Conservation (phyloP, 257 asterid genomes). For the Dorcoceras hygrometricum region DNA sequence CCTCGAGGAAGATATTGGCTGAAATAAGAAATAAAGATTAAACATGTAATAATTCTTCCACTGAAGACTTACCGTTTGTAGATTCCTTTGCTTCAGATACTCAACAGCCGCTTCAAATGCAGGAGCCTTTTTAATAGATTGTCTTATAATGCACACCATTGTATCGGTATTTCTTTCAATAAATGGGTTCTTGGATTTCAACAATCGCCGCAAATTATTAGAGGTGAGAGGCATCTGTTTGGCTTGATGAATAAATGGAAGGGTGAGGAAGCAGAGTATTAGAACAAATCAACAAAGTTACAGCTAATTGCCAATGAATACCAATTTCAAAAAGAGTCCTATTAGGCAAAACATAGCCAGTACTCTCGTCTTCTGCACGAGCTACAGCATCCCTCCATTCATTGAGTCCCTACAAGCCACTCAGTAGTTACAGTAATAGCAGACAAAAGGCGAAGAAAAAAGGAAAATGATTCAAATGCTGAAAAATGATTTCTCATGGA, state of each 20-base stretch:
- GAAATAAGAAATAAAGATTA: constrained; percentile 11
- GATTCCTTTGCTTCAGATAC: constrained; percentile 54
- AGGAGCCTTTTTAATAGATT: constrained; percentile 70
- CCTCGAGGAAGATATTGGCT: constrained; percentile 2
- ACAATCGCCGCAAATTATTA: constrained; percentile 49
- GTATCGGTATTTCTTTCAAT: constrained; percentile 74
- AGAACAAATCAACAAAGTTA: constrained; percentile 20
- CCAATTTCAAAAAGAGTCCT: constrained; percentile 88
- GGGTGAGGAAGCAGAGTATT: constrained; percentile 16
- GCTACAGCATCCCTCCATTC: constrained; percentile 96
- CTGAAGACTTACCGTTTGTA: constrained; percentile 51
- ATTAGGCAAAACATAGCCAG: constrained; percentile 91
- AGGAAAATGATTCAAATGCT: not conserved
- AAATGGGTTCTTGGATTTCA: constrained; percentile 78
- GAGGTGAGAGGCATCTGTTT: constrained; percentile 82
- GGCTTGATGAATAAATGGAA: constrained; percentile 41
- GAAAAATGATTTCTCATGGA: not conserved
- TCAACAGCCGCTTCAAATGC: constrained; percentile 69
- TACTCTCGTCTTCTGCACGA: constrained; percentile 99
- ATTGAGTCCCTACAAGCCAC: constrained; percentile 63
- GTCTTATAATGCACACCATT: constrained; percentile 71
- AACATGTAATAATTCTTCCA: constrained; percentile 2
- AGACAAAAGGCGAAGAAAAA: not conserved
- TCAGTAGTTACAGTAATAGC: constrained; percentile 20
- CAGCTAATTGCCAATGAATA: constrained; percentile 27